Percentiles rank a stretch among this genome's conserved stretches.
Conservation (phyloP, 2,329 filamentous ascomycete genomes). For the Talaromyces sp. region DNA sequence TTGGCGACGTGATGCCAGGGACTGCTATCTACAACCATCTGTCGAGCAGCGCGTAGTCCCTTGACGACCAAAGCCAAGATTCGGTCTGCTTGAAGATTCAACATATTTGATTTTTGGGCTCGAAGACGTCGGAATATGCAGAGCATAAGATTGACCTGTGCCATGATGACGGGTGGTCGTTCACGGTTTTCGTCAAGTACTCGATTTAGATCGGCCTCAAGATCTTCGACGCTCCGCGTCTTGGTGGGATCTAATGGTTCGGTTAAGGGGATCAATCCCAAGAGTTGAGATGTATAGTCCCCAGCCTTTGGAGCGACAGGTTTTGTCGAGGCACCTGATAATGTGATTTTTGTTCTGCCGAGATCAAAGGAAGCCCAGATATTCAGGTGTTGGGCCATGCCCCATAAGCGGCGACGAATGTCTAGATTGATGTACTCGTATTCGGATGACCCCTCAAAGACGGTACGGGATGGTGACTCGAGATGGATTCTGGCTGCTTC, state of each 20-base stretch:
- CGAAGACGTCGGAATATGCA: conserved; percentile 57
- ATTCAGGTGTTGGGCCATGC: conserved; percentile 58
- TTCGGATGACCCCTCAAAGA: conserved; percentile 15
- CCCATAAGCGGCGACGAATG: conserved; percentile 46
- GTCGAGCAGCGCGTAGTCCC: conserved; percentile 50
- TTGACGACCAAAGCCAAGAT: conserved; percentile 48
- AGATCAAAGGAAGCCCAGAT: conserved; percentile 61
- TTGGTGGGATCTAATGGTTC: conserved; percentile 56
- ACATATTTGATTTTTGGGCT: conserved; percentile 50
- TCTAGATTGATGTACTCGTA: conserved; percentile 32
- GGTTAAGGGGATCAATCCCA: conserved; percentile 54
- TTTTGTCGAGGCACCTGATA: conserved; percentile 45
- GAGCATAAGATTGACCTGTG: conserved; percentile 57
- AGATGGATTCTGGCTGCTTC: conserved; percentile 50
- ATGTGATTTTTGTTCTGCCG: conserved; percentile 53
- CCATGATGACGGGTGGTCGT: conserved; percentile 46
- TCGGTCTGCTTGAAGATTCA: conserved; percentile 45
- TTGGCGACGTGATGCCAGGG: conserved; percentile 63
- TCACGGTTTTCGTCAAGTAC: conserved; percentile 46
- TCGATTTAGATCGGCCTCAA: conserved; percentile 44
- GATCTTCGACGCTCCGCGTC: conserved; percentile 41
- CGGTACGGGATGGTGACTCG: conserved; percentile 24
- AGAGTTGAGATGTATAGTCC: conserved; percentile 50
- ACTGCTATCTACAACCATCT: conserved; percentile 45
- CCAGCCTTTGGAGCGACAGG: conserved; percentile 41